Evolutionary conservation across 2,329 filamentous ascomycete species (phyloP).

Genomic region (Ascochyta pisi): DNA sequence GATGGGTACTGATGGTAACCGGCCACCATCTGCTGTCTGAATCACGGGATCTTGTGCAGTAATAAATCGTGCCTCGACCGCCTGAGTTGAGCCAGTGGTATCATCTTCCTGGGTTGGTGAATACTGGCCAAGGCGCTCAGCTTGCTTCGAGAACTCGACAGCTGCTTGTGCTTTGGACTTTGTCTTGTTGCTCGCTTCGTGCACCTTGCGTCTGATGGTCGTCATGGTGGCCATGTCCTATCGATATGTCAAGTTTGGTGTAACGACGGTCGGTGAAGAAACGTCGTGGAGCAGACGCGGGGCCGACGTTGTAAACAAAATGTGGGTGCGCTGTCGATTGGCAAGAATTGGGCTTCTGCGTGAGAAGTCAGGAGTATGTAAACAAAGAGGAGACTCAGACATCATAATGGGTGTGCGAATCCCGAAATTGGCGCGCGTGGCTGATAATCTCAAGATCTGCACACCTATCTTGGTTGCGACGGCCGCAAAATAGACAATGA

Average conservation of each 20-base stretch:
- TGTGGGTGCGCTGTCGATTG: neutral
- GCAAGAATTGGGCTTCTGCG: constrained; percentile 3
- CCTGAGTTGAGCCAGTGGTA: constrained; percentile 57
- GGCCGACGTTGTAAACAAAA: constrained; percentile 1
- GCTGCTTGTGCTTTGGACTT: constrained; percentile 51
- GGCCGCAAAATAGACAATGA: constrained; percentile 3
- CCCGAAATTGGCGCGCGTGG: constrained; percentile 5
- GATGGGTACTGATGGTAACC: constrained; percentile 72
- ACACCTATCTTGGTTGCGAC: constrained; percentile 7
- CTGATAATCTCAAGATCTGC: constrained; percentile 20
- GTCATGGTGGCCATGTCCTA: constrained; percentile 35
- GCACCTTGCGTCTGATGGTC: constrained; percentile 28
- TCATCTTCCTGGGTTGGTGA: constrained; percentile 51
- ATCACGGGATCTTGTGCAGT: constrained; percentile 77
- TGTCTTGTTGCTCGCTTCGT: constrained; percentile 28
- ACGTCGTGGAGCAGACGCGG: constrained; percentile 19
- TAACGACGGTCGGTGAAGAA: constrained; percentile 32
- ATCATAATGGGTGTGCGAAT: constrained; percentile 10
- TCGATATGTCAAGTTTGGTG: constrained; percentile 18
- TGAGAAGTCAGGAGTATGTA: constrained; percentile 3
- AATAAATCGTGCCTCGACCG: constrained; percentile 66
- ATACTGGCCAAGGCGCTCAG: constrained; percentile 56
- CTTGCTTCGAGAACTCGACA: constrained; percentile 67
- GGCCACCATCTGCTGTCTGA: constrained; percentile 69
- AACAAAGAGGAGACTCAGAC: constrained; percentile 16